Evolutionary conservation across 169 alveolate genomes (phyloP).

Genomic region (Cytauxzoon felis): DNA sequence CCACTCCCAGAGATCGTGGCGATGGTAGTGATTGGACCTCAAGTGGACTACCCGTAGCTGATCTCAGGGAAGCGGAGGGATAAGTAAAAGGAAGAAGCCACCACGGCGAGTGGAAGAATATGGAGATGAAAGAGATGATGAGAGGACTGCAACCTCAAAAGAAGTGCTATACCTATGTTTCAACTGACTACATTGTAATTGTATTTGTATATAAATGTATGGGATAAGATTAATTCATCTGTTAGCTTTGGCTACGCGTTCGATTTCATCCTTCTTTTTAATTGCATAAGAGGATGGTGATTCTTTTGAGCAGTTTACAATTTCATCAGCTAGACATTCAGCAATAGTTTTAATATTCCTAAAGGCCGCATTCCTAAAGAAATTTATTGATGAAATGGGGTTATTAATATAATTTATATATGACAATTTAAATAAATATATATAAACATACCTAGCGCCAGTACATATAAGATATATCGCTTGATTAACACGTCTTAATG

Average conservation of each 20-base stretch:
- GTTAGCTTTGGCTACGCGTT: slow-evolving; percentile 99
- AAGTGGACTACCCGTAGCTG: too few relatives aligned
- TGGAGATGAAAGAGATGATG: too few relatives aligned
- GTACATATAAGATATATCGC: slow-evolving; percentile 96
- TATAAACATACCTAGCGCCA: slow-evolving; percentile 87
- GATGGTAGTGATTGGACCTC: too few relatives aligned
- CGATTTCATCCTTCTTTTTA: slow-evolving; percentile 99
- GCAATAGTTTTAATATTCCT: slow-evolving; percentile 97
- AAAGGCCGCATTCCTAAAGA: slow-evolving; percentile 87
- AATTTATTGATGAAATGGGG: not conserved
- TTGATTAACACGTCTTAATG: slow-evolving; percentile 98
- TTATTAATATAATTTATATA: not conserved
- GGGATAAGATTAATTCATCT: too few relatives aligned
- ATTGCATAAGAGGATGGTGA: slow-evolving; percentile 95
- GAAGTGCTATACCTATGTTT: too few relatives aligned
- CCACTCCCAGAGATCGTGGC: too few relatives aligned
- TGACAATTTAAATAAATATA: not conserved
- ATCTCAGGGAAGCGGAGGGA: too few relatives aligned
- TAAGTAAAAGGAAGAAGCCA: too few relatives aligned
- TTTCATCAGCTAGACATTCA: slow-evolving; percentile 99
- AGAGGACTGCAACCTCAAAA: too few relatives aligned
- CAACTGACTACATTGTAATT: too few relatives aligned
- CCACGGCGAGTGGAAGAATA: too few relatives aligned
- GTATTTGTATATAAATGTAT: too few relatives aligned
- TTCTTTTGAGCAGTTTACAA: slow-evolving; percentile 96